Evolutionary conservation across 1,139 yeast genomes (phyloP).

Genomic region (Suhomyces bokatorum): DNA sequence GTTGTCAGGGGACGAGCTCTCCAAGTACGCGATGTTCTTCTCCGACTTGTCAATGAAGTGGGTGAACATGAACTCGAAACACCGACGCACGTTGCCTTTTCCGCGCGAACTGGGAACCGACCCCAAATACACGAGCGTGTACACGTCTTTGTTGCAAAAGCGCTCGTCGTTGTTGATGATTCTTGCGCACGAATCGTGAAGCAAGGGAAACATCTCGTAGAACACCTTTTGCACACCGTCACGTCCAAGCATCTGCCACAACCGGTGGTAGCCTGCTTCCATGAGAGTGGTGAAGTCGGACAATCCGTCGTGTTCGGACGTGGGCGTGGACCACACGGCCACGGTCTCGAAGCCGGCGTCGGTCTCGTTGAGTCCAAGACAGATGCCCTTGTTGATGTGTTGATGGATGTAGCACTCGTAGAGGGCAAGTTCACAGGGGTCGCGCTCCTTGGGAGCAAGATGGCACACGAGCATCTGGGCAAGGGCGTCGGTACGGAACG

Average conservation of each 20-base stretch:
- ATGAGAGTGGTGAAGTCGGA: constrained; percentile 50
- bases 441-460: constrained; percentile 36
- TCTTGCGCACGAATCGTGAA: constrained; percentile 52
- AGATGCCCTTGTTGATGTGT: constrained; percentile 57
- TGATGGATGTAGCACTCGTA: constrained; percentile 60
- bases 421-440: constrained; percentile 45
- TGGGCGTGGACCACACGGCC: constrained; percentile 63
- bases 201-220: constrained; percentile 55
- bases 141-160: constrained; percentile 42
- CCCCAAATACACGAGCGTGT: constrained; percentile 64
- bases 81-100: constrained; percentile 62
- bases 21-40: constrained; percentile 52
- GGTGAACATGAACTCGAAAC: constrained; percentile 57
- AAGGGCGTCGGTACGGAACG: constrained; percentile 55
- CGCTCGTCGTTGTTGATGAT: constrained; percentile 35
- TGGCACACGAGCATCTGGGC: constrained; percentile 50
- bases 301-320: constrained; percentile 43
- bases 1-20: constrained; percentile 54
- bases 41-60: constrained; percentile 49
- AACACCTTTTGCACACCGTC: constrained; percentile 58
- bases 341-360: constrained; percentile 59
- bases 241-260: constrained; percentile 52
- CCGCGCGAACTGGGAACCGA: constrained; percentile 61
- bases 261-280: constrained; percentile 57
- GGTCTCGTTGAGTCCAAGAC: constrained; percentile 47